Percentiles rank a stretch among this genome's conserved stretches.
These are phyloP conservation scores for Exobasidium rhododendri DNA, from an alignment of 1,284 basidiomycete species.

Conservation along the genomic window DNA sequence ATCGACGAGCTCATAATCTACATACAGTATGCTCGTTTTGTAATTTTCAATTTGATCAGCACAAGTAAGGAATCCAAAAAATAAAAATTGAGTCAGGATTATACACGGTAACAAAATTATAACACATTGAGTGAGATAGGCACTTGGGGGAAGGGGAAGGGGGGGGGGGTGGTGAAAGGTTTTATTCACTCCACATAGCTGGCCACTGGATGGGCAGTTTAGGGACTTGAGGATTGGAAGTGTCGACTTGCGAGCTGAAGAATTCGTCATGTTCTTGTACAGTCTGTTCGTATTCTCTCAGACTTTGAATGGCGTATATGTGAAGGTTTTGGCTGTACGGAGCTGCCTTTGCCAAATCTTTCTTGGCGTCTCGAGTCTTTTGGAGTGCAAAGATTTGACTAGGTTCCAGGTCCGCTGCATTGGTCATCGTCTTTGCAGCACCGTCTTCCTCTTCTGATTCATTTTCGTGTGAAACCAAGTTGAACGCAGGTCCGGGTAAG, in stretches of 20 bases:
- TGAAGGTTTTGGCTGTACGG: constrained; percentile 38
- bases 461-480: constrained; percentile 24
- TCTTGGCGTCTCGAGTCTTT: background rate
- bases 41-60: too few species aligned
- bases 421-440: constrained; percentile 1
- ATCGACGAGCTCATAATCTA: too few species aligned
- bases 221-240: constrained; percentile 34
- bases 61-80: too few species aligned
- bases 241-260: constrained; percentile 31
- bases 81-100: too few species aligned
- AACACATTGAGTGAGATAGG: too few species aligned
- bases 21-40: too few species aligned
- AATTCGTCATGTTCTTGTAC: constrained; percentile 49
- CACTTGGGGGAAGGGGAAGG: too few species aligned
- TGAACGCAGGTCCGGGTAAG: constrained; percentile 41
- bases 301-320: constrained; percentile 46
- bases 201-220: constrained; percentile 25
- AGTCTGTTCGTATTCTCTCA: constrained; percentile 48
- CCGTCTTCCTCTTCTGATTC: constrained; percentile 14
- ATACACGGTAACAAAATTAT: too few species aligned
- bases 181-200: constrained; percentile 9
- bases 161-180: too few species aligned
- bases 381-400: background rate
- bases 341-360: constrained; percentile 9
- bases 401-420: background rate